Evolutionary conservation across 192 early-diverging fungal genomes (phyloP).

Genomic region (Linnemannia exigua): DNA sequence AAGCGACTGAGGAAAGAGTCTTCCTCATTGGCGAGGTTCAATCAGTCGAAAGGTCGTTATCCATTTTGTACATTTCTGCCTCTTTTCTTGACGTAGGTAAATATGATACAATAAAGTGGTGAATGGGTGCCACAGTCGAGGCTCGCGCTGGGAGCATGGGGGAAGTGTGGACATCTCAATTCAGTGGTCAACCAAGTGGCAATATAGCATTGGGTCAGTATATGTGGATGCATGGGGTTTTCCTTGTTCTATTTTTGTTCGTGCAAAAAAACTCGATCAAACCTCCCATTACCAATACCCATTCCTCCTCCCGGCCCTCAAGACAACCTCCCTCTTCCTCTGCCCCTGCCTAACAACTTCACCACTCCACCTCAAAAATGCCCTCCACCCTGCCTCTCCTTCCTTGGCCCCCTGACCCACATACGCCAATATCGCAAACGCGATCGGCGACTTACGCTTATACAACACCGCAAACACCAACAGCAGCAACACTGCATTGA

Average conservation of each 20-base stretch:
- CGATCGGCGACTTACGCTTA: conserved; percentile 46
- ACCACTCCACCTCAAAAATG: conserved; percentile 37
- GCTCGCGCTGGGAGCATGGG: too few relatives aligned
- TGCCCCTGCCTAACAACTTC: conserved; percentile 23
- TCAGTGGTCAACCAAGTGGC: too few relatives aligned
- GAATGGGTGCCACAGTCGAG: too few relatives aligned
- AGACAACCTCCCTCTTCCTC: conserved; percentile 28
- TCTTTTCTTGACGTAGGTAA: too few relatives aligned
- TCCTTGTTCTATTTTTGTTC: not conserved
- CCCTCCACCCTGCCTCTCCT: conserved; percentile 49
- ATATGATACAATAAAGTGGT: too few relatives aligned
- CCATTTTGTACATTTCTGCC: too few relatives aligned
- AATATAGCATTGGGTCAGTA: too few relatives aligned
- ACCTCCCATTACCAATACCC: conserved; percentile 32
- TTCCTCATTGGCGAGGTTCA: too few relatives aligned
- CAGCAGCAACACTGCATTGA: conserved; percentile 44
- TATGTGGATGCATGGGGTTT: not conserved
- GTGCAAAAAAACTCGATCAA: too few relatives aligned
- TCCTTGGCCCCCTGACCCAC: conserved; percentile 37
- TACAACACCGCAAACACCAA: conserved; percentile 53
- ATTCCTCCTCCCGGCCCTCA: conserved; percentile 45
- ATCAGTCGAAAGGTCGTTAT: too few relatives aligned
- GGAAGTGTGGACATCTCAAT: too few relatives aligned
- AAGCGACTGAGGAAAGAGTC: too few relatives aligned
- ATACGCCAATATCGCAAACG: conserved; percentile 51